Conservation (phyloP, 192 early-diverging fungal genomes). For the Umbelopsis vinacea region DNA sequence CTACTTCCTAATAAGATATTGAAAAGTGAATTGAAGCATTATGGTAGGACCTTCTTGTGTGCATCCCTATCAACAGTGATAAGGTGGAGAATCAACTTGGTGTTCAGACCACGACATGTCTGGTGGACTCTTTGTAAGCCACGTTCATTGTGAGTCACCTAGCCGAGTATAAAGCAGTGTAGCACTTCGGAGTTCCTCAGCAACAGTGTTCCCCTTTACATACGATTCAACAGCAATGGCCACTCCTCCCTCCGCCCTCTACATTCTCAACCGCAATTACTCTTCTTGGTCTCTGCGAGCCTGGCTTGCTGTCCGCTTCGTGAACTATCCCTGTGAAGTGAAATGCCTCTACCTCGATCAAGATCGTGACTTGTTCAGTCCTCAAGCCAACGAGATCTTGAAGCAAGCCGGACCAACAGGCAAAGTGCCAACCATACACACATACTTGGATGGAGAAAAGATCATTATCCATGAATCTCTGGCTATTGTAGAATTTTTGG, state of each 20-base stretch:
- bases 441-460: slow-evolving; percentile 25
- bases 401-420: slow-evolving; percentile 36
- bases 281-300: slow-evolving; percentile 44
- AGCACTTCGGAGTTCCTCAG: too few relatives aligned
- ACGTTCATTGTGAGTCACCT: too few relatives aligned
- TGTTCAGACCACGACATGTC: too few relatives aligned
- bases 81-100: too few relatives aligned
- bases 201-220: background rate
- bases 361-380: background rate
- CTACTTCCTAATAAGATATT: background rate
- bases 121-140: too few relatives aligned
- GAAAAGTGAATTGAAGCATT: background rate
- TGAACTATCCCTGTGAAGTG: slow-evolving; percentile 30
- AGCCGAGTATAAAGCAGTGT: too few relatives aligned
- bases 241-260: slow-evolving; percentile 22
- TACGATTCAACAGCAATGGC: background rate
- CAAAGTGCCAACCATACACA: slow-evolving; percentile 42
- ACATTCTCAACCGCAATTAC: slow-evolving; percentile 41
- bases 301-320: slow-evolving; percentile 33
- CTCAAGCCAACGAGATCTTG: slow-evolving; percentile 26
- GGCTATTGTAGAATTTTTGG: slow-evolving; percentile 43
- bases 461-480: slow-evolving; percentile 43
- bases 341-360: background rate
- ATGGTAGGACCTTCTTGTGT: too few relatives aligned
- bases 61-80: too few relatives aligned